A percentile compares a stretch with the other conserved stretches of the same genome.
Conservation (phyloP, 352 stramenopile species). For the Pythium rishiriense region DNA sequence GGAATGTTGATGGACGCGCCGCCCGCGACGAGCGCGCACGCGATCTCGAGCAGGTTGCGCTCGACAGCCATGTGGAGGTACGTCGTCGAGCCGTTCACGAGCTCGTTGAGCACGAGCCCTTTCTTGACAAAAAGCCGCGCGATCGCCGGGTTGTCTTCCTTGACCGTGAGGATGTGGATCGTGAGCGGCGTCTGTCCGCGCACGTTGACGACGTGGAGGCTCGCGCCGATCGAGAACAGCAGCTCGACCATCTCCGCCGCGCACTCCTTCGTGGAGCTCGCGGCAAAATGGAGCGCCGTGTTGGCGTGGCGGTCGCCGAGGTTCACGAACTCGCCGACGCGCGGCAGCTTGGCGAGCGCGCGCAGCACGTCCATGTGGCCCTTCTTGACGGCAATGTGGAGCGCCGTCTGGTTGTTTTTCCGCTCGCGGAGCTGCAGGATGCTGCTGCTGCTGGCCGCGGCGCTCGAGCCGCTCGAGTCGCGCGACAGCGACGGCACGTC, state of each 20-base stretch:
- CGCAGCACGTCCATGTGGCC: constrained; percentile 79
- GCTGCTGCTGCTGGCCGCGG: constrained; percentile 34
- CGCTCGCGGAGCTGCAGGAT: constrained; percentile 77
- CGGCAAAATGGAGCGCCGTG: constrained; percentile 82
- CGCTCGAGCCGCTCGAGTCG: constrained; percentile 13
- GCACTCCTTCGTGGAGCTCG: constrained; percentile 55
- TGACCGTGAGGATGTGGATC: constrained; percentile 82
- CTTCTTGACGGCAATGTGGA: constrained; percentile 85
- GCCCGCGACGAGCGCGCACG: constrained; percentile 58
- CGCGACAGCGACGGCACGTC: constrained; percentile 12
- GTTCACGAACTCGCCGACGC: constrained; percentile 71
- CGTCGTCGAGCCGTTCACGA: constrained; percentile 69
- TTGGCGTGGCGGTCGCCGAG: constrained; percentile 76
- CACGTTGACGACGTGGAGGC: constrained; percentile 64
- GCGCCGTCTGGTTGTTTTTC: constrained; percentile 85
- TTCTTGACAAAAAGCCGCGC: constrained; percentile 57
- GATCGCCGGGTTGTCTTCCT: constrained; percentile 59
- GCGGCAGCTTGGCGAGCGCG: constrained; percentile 76
- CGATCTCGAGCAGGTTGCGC: constrained; percentile 65
- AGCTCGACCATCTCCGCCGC: constrained; percentile 69
- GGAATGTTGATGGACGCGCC: constrained; percentile 85
- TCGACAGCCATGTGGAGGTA: constrained; percentile 86
- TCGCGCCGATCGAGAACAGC: constrained; percentile 66
- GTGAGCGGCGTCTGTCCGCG: constrained; percentile 81
- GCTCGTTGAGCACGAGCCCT: constrained; percentile 53